A percentile compares a stretch with the other conserved stretches of the same genome.
phyloP scores from a whole-genome alignment of 495 filamentous ascomycete genomes.

The Penicillium waksmanii region DNA sequence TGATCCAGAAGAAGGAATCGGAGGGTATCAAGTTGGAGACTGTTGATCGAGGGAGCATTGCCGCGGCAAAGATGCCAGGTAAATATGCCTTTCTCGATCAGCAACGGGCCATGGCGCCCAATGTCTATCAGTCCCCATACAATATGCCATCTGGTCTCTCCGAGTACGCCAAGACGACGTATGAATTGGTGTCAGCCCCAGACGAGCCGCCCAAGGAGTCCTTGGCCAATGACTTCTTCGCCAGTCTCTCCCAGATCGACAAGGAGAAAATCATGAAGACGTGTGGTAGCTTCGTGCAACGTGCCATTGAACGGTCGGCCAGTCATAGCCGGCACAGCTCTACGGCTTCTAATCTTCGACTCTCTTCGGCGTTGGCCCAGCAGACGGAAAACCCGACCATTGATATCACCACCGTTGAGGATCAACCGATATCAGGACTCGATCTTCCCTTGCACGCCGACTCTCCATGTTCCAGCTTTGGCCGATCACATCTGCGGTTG shows the following conservation, averaged over 20 bases:
- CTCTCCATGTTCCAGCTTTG: conserved; percentile 52
- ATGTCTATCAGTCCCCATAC: conserved; percentile 54
- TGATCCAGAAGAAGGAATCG: conserved; percentile 50
- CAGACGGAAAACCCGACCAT: conserved; percentile 53
- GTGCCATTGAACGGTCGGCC: conserved; percentile 44
- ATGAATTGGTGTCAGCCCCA: conserved; percentile 39
- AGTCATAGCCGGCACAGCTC: conserved; percentile 51
- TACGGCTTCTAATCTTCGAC: conserved; percentile 44
- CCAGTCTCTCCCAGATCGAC: conserved; percentile 41
- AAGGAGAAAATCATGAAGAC: conserved; percentile 53
- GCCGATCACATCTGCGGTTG: conserved; percentile 51
- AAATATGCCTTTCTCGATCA: conserved; percentile 51
- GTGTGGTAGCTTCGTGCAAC: conserved; percentile 52
- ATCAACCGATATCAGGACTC: conserved; percentile 43
- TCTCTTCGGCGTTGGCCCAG: conserved; percentile 47
- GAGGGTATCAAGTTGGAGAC: conserved; percentile 43
- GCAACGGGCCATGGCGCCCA: conserved; percentile 45
- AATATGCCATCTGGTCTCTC: conserved; percentile 52
- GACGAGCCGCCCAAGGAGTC: conserved; percentile 46
- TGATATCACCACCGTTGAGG: conserved; percentile 52
- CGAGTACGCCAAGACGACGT: conserved; percentile 48
- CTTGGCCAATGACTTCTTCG: conserved; percentile 51
- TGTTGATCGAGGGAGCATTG: conserved; percentile 36
- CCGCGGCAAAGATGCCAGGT: conserved; percentile 42
- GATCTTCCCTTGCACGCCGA: conserved; percentile 52